Base-by-base conservation (phyloP, 352 stramenopile genomes). In the Phytopythium delawarense region DNA sequence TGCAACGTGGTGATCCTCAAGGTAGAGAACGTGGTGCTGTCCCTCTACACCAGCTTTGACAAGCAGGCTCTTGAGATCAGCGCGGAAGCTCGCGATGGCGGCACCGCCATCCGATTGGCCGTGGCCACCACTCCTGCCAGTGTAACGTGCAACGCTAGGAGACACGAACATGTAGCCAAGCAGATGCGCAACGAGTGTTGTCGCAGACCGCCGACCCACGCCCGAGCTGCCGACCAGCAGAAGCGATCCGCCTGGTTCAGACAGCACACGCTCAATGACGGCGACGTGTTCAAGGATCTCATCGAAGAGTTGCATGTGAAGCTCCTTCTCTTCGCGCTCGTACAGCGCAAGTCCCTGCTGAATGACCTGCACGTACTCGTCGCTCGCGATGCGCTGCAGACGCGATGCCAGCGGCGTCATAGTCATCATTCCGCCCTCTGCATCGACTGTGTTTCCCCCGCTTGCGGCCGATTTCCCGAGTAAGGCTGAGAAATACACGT, bases 1-100 rank as follows among this genome's bases (percentile, higher is more conserved):
- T 4, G 78, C 82, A 39, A 98, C 90, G 56, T 98, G 92, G 62
- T 97, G 89, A 61, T 98, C 94, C 59, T 98, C 94, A 11, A 98
- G 65, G 59, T 97, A 97, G 16, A 98, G 64, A 20, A 98, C 86
- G 32, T 83, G 84, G 56, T 94, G 81, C 62, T 91, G 67, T 0
- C 90, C 91, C 58, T 98, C 82, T 5, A 95, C 82, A 0, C 74
- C 86, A 25, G 86, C 86, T 48, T 92, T 91, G 39, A 93, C 75
- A n/a, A 98, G 63, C 34, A 95, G 74, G 2, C 65, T 80, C 73
- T 98, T 98, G 20, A 98, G 75, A 34, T 98, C 91, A n/a, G 68
- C 71, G 2, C 83, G 75, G 59, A 98, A 97, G 52, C 65, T 84
- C n/a, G 71, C 64, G 20, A 59, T 44, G 16, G 53, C 35, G 13